These are phyloP conservation scores for Monilinia polystroma DNA, from an alignment of 2,329 filamentous ascomycete genomes.

Conservation along the genomic window DNA sequence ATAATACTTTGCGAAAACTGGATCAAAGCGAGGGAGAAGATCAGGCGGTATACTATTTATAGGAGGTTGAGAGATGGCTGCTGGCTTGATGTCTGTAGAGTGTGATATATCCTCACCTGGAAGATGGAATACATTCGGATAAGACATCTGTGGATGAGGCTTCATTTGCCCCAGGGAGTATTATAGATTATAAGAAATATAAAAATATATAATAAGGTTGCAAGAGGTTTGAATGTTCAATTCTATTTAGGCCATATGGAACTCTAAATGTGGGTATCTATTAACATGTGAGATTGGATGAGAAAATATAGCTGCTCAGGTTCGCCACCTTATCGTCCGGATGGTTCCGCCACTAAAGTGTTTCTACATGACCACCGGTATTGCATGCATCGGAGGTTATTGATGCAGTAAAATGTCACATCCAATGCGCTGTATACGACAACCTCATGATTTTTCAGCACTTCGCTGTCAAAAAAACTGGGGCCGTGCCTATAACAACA, in stretches of 20 bases:
- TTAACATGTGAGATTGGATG: not conserved
- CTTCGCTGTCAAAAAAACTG: slow-evolving; percentile 14
- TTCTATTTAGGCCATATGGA: too few species aligned
- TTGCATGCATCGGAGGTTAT: slow-evolving; percentile 17
- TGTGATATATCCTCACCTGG: slow-evolving; percentile 12
- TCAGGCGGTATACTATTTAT: slow-evolving; percentile 45
- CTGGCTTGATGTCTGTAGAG: slow-evolving; percentile 17
- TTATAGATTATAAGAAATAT: not conserved
- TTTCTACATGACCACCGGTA: not conserved
- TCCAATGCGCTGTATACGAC: not conserved
- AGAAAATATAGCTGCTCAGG: not conserved
- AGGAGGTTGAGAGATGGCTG: slow-evolving; percentile 40
- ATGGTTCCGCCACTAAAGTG: slow-evolving; percentile 9
- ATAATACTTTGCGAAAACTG: slow-evolving; percentile 45
- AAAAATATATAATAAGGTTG: too few species aligned
- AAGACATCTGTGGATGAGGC: slow-evolving; percentile 3
- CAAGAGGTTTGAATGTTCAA: too few species aligned
- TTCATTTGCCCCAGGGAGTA: not conserved
- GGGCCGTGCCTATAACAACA: not conserved
- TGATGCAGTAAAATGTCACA: slow-evolving; percentile 16
- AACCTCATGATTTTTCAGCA: not conserved
- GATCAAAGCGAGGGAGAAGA: slow-evolving; percentile 43
- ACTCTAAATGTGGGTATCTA: slow-evolving; percentile 12
- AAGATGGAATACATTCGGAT: slow-evolving; percentile 15
- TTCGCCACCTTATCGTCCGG: slow-evolving; percentile 20